Evolutionary conservation across 345 rosid species (phyloP).

Genomic region (Moringa oleifera): DNA sequence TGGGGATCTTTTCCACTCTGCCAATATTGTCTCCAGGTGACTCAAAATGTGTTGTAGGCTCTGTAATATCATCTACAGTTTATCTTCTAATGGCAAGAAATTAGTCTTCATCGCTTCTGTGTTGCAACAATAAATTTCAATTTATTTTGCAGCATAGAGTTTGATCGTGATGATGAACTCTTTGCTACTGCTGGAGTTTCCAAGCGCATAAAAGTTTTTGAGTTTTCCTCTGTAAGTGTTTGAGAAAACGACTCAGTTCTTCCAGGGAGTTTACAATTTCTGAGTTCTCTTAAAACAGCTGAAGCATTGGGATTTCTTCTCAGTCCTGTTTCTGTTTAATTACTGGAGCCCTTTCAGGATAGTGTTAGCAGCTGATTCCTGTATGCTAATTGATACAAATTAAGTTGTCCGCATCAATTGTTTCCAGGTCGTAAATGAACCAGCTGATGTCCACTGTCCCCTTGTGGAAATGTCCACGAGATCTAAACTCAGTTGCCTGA

Average conservation of each 20-base stretch:
- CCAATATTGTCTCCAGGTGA: constrained; percentile 53
- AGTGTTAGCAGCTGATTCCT: not conserved
- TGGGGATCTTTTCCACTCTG: constrained; percentile 45
- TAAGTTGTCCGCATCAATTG: not conserved
- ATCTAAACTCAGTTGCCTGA: constrained; percentile 67
- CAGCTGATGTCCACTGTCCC: constrained; percentile 49
- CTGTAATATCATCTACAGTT: not conserved
- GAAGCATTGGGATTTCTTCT: too few species aligned
- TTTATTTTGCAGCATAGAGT: constrained; percentile 49
- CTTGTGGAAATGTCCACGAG: constrained; percentile 48
- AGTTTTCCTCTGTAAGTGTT: constrained; percentile 47
- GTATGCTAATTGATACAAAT: not conserved
- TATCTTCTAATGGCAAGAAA: not conserved
- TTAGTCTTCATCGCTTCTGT: not conserved
- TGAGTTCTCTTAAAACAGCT: not conserved
- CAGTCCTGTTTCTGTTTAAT: not conserved
- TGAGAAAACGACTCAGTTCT: not conserved
- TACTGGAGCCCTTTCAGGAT: not conserved
- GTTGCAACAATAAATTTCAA: too few species aligned
- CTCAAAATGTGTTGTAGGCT: constrained; percentile 11
- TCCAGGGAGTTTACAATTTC: constrained; percentile 6
- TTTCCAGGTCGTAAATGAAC: constrained; percentile 46
- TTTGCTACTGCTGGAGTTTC: constrained; percentile 72
- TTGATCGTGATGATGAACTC: constrained; percentile 57
- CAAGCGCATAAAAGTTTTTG: constrained; percentile 50